phyloP scores from a whole-genome alignment of 106 monocot genomes.

The Dendrobium chrysotoxum region DNA sequence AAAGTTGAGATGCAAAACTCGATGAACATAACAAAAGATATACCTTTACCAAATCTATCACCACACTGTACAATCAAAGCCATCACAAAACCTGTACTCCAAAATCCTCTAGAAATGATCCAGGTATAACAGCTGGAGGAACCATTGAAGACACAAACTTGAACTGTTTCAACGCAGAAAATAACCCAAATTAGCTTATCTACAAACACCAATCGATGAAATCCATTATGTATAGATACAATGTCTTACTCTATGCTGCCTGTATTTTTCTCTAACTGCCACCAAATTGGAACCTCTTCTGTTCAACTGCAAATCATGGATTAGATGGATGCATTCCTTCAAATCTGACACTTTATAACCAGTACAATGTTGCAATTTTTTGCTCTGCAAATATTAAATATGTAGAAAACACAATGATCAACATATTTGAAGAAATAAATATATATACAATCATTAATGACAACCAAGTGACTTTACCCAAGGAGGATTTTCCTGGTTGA shows the following conservation, averaged over 20 bases:
- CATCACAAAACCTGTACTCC: not conserved
- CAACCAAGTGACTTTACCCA: constrained; percentile 31
- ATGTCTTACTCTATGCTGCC: constrained; percentile 30
- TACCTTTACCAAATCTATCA: not conserved
- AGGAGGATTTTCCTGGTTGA: constrained; percentile 35
- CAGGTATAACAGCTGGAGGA: constrained; percentile 25
- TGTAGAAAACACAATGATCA: not conserved
- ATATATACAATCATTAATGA: not conserved
- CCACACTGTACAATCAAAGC: not conserved
- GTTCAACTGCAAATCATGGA: constrained; percentile 46
- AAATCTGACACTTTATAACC: constrained; percentile 47
- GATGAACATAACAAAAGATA: not conserved
- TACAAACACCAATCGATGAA: not conserved
- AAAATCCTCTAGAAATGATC: constrained; percentile 17
- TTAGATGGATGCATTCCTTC: constrained; percentile 38
- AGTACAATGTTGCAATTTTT: constrained; percentile 19
- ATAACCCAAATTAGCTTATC: not conserved
- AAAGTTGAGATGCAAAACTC: not conserved
- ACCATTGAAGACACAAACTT: constrained; percentile 27
- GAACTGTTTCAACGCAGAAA: constrained; percentile 32
- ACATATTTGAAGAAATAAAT: not conserved
- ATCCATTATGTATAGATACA: not conserved
- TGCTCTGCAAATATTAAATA: constrained; percentile 16
- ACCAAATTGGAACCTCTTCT: constrained; percentile 22
- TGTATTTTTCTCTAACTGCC: constrained; percentile 57